phyloP scores from a whole-genome alignment of 2,329 filamentous ascomycete genomes.

The Cladophialophora carrionii region DNA sequence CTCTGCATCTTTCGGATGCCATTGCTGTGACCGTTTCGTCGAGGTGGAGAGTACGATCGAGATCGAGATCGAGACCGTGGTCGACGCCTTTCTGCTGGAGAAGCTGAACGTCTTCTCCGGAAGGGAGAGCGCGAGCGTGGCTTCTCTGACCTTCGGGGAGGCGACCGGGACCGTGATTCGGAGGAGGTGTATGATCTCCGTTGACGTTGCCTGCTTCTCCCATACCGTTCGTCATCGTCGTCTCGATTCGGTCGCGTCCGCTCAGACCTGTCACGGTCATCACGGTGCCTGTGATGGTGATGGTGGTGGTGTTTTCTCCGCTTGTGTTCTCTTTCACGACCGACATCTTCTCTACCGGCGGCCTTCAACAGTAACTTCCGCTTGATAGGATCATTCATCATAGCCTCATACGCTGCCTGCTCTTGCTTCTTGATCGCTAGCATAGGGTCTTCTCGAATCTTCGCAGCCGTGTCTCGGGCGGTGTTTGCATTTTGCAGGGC shows the following conservation, averaged over 20 bases:
- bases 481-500: slow-evolving; percentile 71
- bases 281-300: slow-evolving; percentile 32
- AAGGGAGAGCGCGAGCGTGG: slow-evolving; percentile 39
- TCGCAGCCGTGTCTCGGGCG: slow-evolving; percentile 76
- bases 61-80: slow-evolving; percentile 44
- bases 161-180: slow-evolving; percentile 40
- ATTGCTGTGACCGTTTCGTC: slow-evolving; percentile 42
- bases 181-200: slow-evolving; percentile 50
- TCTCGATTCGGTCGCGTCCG: slow-evolving; percentile 36
- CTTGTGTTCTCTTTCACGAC: slow-evolving; percentile 43
- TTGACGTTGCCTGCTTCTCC: slow-evolving; percentile 41
- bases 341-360: slow-evolving; percentile 45
- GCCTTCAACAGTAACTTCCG: slow-evolving; percentile 59
- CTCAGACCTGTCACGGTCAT: slow-evolving; percentile 24
- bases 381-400: slow-evolving; percentile 52
- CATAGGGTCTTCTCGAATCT: slow-evolving; percentile 88
- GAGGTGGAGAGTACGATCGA: slow-evolving; percentile 33
- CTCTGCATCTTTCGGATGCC: slow-evolving; percentile 42
- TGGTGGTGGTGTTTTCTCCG: slow-evolving; percentile 55
- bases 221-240: slow-evolving; percentile 34
- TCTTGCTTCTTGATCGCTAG: slow-evolving; percentile 92
- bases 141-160: slow-evolving; percentile 42
- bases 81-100: slow-evolving; percentile 39
- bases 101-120: slow-evolving; percentile 37
- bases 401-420: slow-evolving; percentile 71